Base-by-base conservation (phyloP, 805 yeast species). In the Metschnikowia bowlesiae region DNA sequence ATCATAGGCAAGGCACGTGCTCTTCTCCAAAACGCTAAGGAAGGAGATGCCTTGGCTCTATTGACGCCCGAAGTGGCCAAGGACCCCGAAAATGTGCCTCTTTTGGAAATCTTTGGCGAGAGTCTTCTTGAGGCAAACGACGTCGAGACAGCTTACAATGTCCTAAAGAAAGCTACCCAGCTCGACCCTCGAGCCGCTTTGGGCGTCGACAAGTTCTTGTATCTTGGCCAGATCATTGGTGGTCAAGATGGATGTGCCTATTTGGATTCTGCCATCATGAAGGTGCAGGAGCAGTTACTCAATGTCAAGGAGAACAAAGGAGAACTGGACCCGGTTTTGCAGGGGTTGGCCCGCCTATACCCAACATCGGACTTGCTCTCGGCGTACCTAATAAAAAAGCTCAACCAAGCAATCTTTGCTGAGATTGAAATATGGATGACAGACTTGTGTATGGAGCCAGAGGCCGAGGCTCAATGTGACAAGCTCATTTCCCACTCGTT, bases 361-460 rank as follows among this genome's bases (percentile, higher is more conserved):
- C 47, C 62, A 1, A 52, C 64, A 3, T 54, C 60, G 39, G 64
- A 61, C 48, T 58, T 48, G 49, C 62, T 59, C 53, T 55, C 36
- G 47, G 57, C 16, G 38, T 75, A 75, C 52, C 68, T 79, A 39
- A 65, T 78, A 16, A 79, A 79, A 54, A 87, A 86, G 63, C 63
- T 89, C 44, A 82, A 85, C 55, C 87, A 84, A 62, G 96, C 92
- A 0, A 71, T 89, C 29, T 83, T 92, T 57, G 84, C 96, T 6
- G 79, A 85, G 71, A 87, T 94, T 61, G 99, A 92, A 68, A 86
- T 89, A 50, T 91, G 96, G 96, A 89, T 90, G 97, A 92, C 98
- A 1, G 97, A 92, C 71, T 73, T 91, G 55, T 91, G 98, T 72
- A 89, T 91, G 96, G 96, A 89, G 61, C 82, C 82, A 2, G 83